Base-by-base conservation (phyloP, 2,329 filamentous ascomycete genomes). In the Metarhizium humberi region DNA sequence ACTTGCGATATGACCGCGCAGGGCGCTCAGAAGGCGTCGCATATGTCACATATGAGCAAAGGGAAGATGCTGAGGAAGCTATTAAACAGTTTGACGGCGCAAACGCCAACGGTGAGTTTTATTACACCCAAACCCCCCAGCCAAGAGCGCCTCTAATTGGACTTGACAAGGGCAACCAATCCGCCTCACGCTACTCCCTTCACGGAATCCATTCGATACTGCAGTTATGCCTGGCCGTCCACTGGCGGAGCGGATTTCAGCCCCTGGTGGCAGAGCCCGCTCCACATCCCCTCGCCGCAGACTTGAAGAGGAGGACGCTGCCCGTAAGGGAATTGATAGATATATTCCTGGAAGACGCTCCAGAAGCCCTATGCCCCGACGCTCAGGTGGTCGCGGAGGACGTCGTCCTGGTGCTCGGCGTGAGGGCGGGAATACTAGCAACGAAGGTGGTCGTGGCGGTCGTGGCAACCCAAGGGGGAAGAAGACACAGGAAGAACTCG, bases 401-500 rank as follows among this genome's bases (percentile, higher is more conserved):
- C 76, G 79, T 50, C 75, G 78, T 54, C 78, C 79, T 4, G 78
- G 78, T 50, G 69, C 69, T 16, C 71, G 75, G 32, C 70, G 79
- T 43, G 77, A 82, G 34, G 62, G 55, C 6, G 56, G 55, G 45
- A 67, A 64, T 49, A 63, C 63, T 50, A 66, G 63, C 10, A 63
- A 67, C 34, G 63, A 70, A 34, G 59, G 71, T 60, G 73, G 69
- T 14, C 68, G 73, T 30, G 70, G 38, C 18, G 36, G 43, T 45
- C 68, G 73, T 29, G 69, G 70, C 25, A 73, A 76, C 53, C 79
- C 80, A 43, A 80, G 89, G 51, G 78, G 84, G 2, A 87, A 84
- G 72, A 96, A 95, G 80, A 96, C 92, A 0, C 87, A 91, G 62
- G 89, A 95, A 64, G 90, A 96, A 68, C 77, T 96, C 45, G 92